phyloP scores from a whole-genome alignment of 192 early-diverging fungal species.

The Thamnidium elegans region DNA sequence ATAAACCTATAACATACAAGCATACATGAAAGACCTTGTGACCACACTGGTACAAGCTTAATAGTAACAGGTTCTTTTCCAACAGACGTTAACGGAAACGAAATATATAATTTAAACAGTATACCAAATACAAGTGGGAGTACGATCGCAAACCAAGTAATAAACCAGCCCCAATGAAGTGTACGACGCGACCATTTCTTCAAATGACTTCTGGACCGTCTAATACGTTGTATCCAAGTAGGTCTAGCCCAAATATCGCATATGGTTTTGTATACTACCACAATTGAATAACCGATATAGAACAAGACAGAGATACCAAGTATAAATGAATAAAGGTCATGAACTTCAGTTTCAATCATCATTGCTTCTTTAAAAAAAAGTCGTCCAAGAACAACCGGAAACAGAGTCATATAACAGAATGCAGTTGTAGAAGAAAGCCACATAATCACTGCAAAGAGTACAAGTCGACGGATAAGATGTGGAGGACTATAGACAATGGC shows the following conservation, averaged over 20 bases:
- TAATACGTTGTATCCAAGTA: neutral
- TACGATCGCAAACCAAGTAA: neutral
- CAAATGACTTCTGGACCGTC: neutral
- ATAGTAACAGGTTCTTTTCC: too few relatives aligned
- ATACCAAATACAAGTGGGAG: too few relatives aligned
- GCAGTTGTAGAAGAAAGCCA: slow-evolving; percentile 31
- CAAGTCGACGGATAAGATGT: slow-evolving; percentile 55
- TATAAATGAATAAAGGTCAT: neutral
- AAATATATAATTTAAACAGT: too few relatives aligned
- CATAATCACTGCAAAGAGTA: slow-evolving; percentile 45
- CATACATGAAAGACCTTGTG: too few relatives aligned
- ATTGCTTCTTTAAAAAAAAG: neutral
- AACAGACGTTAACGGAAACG: too few relatives aligned
- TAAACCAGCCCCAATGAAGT: neutral
- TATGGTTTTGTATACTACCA: neutral
- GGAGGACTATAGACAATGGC: slow-evolving; percentile 82
- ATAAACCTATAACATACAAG: too few relatives aligned
- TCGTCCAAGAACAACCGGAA: neutral
- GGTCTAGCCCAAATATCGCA: neutral
- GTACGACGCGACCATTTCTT: neutral
- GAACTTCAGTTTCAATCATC: neutral
- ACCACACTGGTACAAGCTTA: too few relatives aligned
- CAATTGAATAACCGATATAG: neutral
- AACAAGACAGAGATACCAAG: neutral
- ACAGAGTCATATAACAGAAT: neutral